These are phyloP conservation scores for Erigeron philadelphicus DNA, from an alignment of 140 eudicot species.

Conservation along the genomic window DNA sequence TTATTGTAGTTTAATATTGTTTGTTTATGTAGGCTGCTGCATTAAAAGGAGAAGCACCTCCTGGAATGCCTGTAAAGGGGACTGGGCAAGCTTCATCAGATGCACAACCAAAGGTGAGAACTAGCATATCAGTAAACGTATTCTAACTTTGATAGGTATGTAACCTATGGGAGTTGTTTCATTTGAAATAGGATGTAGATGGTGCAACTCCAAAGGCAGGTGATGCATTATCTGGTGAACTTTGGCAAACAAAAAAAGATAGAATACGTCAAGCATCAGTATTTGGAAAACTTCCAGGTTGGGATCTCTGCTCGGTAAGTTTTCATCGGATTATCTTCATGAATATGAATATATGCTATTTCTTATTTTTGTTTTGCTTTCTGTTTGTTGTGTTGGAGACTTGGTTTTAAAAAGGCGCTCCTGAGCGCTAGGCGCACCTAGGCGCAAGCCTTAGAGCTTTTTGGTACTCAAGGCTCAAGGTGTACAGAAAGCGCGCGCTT, in stretches of 20 bases:
- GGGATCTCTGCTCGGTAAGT: constrained; percentile 98
- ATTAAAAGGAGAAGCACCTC: constrained; percentile 96
- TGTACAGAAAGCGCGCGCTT: no score
- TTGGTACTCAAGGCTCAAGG: no score
- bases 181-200: constrained; percentile 55
- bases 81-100: constrained; percentile 93
- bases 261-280: constrained; percentile 80
- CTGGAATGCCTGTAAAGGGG: constrained; percentile 94
- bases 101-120: constrained; percentile 67
- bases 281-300: constrained; percentile 89
- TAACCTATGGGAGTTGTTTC: constrained; percentile 17
- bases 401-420: no score
- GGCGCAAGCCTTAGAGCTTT: no score
- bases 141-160: neutral
- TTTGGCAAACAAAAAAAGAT: constrained; percentile 86
- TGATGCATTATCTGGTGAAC: constrained; percentile 98
- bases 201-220: constrained; percentile 74
- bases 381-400: neutral
- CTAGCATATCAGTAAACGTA: constrained; percentile 3
- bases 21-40: constrained; percentile 77
- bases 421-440: no score
- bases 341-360: constrained; percentile 1
- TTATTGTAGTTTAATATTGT: neutral
- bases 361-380: neutral
- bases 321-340: neutral